A percentile compares a stretch with the other conserved stretches of the same genome.
Conservation (phyloP, 2,329 filamentous ascomycete genomes). For the Fonsecaea erecta region DNA sequence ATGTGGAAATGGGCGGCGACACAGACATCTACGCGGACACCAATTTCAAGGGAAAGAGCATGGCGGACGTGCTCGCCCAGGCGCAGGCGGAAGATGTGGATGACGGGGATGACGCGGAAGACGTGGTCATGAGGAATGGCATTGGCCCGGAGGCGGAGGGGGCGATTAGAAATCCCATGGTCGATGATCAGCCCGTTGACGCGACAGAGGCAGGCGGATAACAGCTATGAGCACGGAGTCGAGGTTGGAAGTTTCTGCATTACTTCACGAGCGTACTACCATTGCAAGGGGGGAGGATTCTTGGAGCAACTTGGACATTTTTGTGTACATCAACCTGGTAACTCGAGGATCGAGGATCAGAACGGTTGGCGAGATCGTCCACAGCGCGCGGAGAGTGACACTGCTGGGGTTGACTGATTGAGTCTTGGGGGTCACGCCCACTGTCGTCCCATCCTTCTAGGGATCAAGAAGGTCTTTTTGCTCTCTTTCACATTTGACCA, state of each 20-base stretch:
- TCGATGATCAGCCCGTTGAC: slow-evolving; percentile 23
- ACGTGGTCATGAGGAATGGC: slow-evolving; percentile 22
- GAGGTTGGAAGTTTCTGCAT: background rate
- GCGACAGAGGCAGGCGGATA: background rate
- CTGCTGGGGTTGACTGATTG: background rate
- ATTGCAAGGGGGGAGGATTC: background rate
- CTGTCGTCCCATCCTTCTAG: background rate
- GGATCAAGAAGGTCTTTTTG: no score
- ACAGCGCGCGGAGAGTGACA: background rate
- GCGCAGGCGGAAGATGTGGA: slow-evolving; percentile 37
- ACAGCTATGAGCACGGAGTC: background rate
- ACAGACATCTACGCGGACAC: slow-evolving; percentile 38
- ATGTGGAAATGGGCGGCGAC: slow-evolving; percentile 24
- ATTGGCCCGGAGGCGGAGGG: slow-evolving; percentile 1
- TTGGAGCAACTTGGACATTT: background rate
- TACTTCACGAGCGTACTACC: background rate
- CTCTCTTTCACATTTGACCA: no score
- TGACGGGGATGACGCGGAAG: slow-evolving; percentile 18
- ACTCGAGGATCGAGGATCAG: slow-evolving; percentile 41
- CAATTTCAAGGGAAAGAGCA: slow-evolving; percentile 37
- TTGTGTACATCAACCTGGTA: slow-evolving; percentile 15
- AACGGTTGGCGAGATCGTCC: background rate
- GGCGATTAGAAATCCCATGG: slow-evolving; percentile 24
- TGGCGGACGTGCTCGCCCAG: slow-evolving; percentile 38
- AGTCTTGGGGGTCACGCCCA: background rate